Evolutionary conservation across 2,329 filamentous ascomycete genomes (phyloP).

Genomic region (Calycina herbarum): DNA sequence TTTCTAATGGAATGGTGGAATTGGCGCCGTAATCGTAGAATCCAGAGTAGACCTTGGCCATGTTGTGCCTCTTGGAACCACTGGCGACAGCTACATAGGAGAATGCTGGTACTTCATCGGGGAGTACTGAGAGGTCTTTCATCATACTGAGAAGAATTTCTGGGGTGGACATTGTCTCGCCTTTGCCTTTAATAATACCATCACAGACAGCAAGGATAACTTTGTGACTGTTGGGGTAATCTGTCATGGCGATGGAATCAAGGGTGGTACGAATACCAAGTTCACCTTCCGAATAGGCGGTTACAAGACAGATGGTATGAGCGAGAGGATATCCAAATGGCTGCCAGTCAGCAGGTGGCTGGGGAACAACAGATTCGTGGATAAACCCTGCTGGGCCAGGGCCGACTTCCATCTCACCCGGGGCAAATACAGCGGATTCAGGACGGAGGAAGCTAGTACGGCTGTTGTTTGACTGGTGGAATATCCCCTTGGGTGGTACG

Average conservation of each 20-base stretch:
- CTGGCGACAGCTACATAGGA: constrained; percentile 96
- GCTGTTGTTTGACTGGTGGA: constrained; percentile 61
- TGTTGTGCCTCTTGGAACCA: constrained; percentile 97
- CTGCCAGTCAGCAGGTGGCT: constrained; percentile 95
- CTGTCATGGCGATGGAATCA: constrained; percentile 94
- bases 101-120: constrained; percentile 82
- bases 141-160: constrained; percentile 92
- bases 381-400: constrained; percentile 91
- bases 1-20: constrained; percentile 76
- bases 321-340: constrained; percentile 94
- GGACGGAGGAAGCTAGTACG: constrained; percentile 64
- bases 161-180: constrained; percentile 82
- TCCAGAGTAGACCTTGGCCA: constrained; percentile 97
- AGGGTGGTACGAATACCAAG: constrained; percentile 91
- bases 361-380: constrained; percentile 91
- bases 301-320: constrained; percentile 91
- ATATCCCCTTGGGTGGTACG: constrained; percentile 69
- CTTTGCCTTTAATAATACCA: constrained; percentile 94
- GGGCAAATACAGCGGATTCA: constrained; percentile 52
- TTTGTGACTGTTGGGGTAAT: constrained; percentile 99
- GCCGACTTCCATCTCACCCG: constrained; percentile 61
- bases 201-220: constrained; percentile 95
- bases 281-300: constrained; percentile 93
- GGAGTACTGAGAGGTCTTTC: constrained; percentile 80
- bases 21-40: constrained; percentile 94